Base-by-base conservation (phyloP, 2,329 filamentous ascomycete genomes). In the Xylaria sp. region DNA sequence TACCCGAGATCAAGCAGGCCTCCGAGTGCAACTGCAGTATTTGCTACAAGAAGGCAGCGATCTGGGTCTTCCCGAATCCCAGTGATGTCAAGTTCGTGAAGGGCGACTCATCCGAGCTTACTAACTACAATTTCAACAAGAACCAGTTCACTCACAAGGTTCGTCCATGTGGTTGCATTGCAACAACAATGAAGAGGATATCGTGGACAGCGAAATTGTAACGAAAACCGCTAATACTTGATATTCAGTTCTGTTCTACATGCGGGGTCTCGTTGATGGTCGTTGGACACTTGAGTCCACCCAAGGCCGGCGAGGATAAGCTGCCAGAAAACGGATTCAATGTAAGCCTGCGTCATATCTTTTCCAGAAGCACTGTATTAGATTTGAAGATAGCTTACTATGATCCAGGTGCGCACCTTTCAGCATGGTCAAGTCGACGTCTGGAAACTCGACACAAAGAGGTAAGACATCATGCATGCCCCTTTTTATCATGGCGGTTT, bases 1-100 rank as follows among this genome's bases (percentile, higher is more conserved):
- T 88, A 13, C 86, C 88, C 25, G 86, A 90, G 74, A 82, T 92
- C 67, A 87, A 86, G 72, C 77, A 81, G 4, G 83, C 82, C 5
- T 74, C 78, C 4, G 82, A 86, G 73, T 91, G 90, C 79, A 89
- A 90, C 77, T 92, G 91, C 79, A 91, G 88, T 78, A 86, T 90
- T 69, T 90, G 90, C 75, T 72, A 69, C 72, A 85, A 81, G 71
- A 85, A 84, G 73, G 82, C 77, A 17, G 82, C 82, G 49, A 73
- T 84, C 42, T 84, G 71, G 72, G 44, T 57, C 29, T 63, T 79
- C 38, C 74, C 77, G 6, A 72, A 73, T 3, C 68, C 70, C 0
- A 72, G 69, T 2, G 73, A 76, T 39, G 76, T 86, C 61, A 80
- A 72, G n/a, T 73, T 86, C 60, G 76, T 86, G 73, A 84, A 84